phyloP scores from a whole-genome alignment of 2,329 filamentous ascomycete species.

The Scedosporium dehoogii region DNA sequence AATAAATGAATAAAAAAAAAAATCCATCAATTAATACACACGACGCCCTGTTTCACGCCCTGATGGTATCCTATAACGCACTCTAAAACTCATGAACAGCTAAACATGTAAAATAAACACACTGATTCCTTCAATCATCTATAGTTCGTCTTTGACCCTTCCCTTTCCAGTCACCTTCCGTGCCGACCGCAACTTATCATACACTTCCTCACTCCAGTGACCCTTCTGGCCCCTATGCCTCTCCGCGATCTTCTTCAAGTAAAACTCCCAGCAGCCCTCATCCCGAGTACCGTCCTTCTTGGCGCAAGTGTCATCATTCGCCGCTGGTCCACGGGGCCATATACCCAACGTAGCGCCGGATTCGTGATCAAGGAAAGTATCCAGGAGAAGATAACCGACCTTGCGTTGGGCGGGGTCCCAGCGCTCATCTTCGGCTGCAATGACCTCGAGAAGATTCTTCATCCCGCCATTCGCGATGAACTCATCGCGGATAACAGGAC shows the following conservation, averaged over 20 bases:
- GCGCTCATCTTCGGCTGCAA: slow-evolving; percentile 33
- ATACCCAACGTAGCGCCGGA: slow-evolving; percentile 49
- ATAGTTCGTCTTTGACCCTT: slow-evolving; percentile 15
- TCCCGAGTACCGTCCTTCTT: slow-evolving; percentile 18
- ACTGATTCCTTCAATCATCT: not conserved
- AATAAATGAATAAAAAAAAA: not conserved
- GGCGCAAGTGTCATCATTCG: slow-evolving; percentile 25
- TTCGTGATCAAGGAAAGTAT: slow-evolving; percentile 57
- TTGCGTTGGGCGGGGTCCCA: slow-evolving; percentile 43
- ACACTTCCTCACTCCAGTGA: slow-evolving; percentile 37
- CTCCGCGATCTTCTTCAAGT: slow-evolving; percentile 31
- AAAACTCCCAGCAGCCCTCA: slow-evolving; percentile 51
- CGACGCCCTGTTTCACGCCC: no score
- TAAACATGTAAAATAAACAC: not conserved
- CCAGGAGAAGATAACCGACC: slow-evolving; percentile 48
- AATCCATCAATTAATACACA: not conserved
- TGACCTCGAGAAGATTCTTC: slow-evolving; percentile 40
- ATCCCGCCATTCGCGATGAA: slow-evolving; percentile 48
- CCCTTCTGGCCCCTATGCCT: slow-evolving; percentile 23
- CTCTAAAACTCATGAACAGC: no score
- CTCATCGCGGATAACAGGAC: slow-evolving; percentile 38
- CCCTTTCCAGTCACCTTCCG: slow-evolving; percentile 16
- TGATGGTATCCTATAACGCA: no score
- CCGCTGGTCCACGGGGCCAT: slow-evolving; percentile 36
- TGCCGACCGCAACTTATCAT: slow-evolving; percentile 22